A percentile compares a stretch with the other conserved stretches of the same genome.
phyloP scores from a whole-genome alignment of 306 rosid species.

The Fragaria iinumae region DNA sequence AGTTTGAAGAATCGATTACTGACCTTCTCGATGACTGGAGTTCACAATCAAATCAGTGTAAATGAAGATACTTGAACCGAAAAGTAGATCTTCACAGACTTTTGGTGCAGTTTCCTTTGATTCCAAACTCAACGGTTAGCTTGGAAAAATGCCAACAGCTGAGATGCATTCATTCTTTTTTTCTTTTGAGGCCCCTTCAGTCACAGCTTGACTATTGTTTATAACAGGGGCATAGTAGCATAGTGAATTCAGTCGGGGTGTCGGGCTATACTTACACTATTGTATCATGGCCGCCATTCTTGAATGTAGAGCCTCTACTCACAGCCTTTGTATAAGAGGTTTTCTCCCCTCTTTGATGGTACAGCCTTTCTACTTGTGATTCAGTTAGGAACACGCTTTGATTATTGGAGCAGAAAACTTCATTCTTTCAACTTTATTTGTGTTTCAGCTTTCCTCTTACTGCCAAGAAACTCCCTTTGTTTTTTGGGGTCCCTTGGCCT shows the following conservation, averaged over 20 bases:
- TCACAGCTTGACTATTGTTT: slow-evolving; percentile 33
- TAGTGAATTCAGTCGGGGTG: slow-evolving; percentile 33
- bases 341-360: slow-evolving; percentile 36
- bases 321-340: slow-evolving; percentile 38
- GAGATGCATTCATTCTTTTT: slow-evolving; percentile 34
- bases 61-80: slow-evolving; percentile 34
- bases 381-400: slow-evolving; percentile 16
- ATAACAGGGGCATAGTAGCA: slow-evolving; percentile 34
- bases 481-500: too few species aligned
- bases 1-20: slow-evolving; percentile 60
- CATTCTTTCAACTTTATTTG: slow-evolving; percentile 41
- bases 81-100: slow-evolving; percentile 29
- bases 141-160: slow-evolving; percentile 28
- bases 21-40: slow-evolving; percentile 72
- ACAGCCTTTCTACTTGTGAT: slow-evolving; percentile 32
- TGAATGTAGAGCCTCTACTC: slow-evolving; percentile 39
- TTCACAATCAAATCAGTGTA: slow-evolving; percentile 64
- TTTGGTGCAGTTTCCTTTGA: slow-evolving; percentile 27
- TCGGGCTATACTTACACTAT: slow-evolving; percentile 15
- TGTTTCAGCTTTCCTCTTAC: background rate
- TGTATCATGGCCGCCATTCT: slow-evolving; percentile 35
- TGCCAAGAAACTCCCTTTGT: slow-evolving; percentile 12
- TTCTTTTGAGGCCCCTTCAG: slow-evolving; percentile 23
- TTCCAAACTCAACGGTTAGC: slow-evolving; percentile 19
- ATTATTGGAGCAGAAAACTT: slow-evolving; percentile 32